phyloP scores from a whole-genome alignment of 2,329 filamentous ascomycete genomes.

The Xylaria multiplex region DNA sequence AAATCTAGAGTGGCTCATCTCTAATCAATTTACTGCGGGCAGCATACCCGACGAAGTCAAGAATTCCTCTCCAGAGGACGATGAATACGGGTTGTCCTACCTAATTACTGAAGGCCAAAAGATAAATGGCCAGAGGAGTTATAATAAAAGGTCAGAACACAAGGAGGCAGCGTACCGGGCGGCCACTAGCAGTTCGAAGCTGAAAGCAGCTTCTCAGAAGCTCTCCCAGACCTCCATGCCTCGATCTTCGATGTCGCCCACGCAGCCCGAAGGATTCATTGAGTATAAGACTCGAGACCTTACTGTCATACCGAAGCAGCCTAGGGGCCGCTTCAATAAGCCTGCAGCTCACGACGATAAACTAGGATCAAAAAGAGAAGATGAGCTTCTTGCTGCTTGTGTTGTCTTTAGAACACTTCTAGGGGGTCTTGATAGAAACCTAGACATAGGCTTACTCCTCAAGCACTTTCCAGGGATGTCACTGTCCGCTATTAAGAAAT shows the following conservation, averaged over 20 bases:
- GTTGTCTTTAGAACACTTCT: slow-evolving; percentile 67
- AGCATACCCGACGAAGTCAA: slow-evolving; percentile 56
- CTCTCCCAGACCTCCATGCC: not conserved
- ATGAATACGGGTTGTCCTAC: slow-evolving; percentile 43
- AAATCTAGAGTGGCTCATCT: slow-evolving; percentile 51
- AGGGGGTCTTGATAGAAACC: slow-evolving; percentile 67
- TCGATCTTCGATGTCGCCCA: not conserved
- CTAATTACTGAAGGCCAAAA: slow-evolving; percentile 23
- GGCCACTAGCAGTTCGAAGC: slow-evolving; percentile 10
- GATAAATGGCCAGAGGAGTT: not conserved
- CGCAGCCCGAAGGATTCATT: slow-evolving; percentile 36
- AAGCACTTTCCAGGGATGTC: slow-evolving; percentile 65
- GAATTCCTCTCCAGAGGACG: slow-evolving; percentile 46
- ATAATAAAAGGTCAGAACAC: slow-evolving; percentile 4
- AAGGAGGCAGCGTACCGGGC: not conserved
- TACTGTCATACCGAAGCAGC: slow-evolving; percentile 44
- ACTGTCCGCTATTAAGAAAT: slow-evolving; percentile 62
- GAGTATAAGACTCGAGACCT: slow-evolving; percentile 48
- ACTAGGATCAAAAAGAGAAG: slow-evolving; percentile 55
- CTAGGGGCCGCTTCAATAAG: slow-evolving; percentile 49
- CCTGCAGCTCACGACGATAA: slow-evolving; percentile 46
- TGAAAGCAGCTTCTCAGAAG: slow-evolving; percentile 17
- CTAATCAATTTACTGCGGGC: slow-evolving; percentile 54
- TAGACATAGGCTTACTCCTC: slow-evolving; percentile 70
- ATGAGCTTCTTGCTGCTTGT: slow-evolving; percentile 65